Base-by-base conservation (phyloP, 2,329 filamentous ascomycete genomes). In the Leptodontidium sp. region DNA sequence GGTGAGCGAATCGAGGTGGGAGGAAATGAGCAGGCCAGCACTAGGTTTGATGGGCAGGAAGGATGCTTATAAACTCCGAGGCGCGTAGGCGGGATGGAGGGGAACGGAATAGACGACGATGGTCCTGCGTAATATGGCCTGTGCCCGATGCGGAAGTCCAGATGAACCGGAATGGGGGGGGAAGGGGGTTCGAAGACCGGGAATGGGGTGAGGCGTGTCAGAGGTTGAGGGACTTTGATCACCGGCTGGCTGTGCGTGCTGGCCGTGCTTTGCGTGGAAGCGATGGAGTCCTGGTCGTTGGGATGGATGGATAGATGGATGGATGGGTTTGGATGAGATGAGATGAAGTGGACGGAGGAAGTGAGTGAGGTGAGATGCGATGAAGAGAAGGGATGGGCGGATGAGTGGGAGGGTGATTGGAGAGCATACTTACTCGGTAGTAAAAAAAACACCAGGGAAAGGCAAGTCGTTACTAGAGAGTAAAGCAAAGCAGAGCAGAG, bases 11-110 rank as follows among this genome's bases (percentile, higher is more conserved):
- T 64, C 15, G 47, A 64, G 61, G 61, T 29, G 29, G 32, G 52
- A 64, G 61, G 66, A 68, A 64, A 68, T 64, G 61, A 68, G 61
- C 47, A 61, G 59, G 61, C 35, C 45, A 55, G 24, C 32, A 24
- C 17, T 61, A 17, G 43, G 64, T 68, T 70, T 68, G 69, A 70
- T 71, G 40, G 58, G n/a, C 65, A 59, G 38, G 29, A 58, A 64
- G 65, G 65, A 69, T 50, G 57, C 29, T 55, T 55, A 38, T 52
- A 68, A 68, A 65, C 64, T 68, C 69, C 66, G 68, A 59, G 58
- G 53, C 57, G 45, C 49, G 58, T 61, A 57, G 47, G 24, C 35
- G 17, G 61, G 26, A 53, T 38, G 35, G 45, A 43, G 7, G 26
- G 47, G 57, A 17, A 57, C 50, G 7, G 62, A 47, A 59, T 58